Conservation (phyloP, 805 yeast genomes). For the Grigorovia jiainica region DNA sequence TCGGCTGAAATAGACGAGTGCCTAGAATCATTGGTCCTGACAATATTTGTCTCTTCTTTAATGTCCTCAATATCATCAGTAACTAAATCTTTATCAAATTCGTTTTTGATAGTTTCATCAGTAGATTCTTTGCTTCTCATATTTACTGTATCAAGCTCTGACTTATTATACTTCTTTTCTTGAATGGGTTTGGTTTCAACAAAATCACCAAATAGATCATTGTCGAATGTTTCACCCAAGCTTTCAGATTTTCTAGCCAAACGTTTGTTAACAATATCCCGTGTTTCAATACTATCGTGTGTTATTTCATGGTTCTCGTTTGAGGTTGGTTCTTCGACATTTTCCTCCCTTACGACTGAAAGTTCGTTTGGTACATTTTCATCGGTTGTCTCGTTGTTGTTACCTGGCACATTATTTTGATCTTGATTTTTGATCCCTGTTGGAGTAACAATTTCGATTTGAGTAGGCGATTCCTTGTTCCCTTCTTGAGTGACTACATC, state of each 20-base stretch:
- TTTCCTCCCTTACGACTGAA: not conserved
- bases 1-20: too few species aligned
- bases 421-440: too few species aligned
- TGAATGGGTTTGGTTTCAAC: slow-evolving; percentile 1
- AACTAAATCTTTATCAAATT: too few species aligned
- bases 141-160: not conserved
- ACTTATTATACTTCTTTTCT: not conserved
- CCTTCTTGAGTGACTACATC: too few species aligned
- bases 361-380: not conserved
- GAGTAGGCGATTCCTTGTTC: too few species aligned
- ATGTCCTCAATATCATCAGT: too few species aligned
- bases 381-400: not conserved
- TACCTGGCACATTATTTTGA: not conserved
- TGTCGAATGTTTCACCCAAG: slow-evolving; percentile 21
- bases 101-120: too few species aligned
- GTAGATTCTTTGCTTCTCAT: not conserved
- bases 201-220: slow-evolving; percentile 25
- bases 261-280: slow-evolving; percentile 4
- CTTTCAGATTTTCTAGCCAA: slow-evolving; percentile 1
- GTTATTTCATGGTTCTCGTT: not conserved
- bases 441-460: too few species aligned
- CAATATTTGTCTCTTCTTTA: too few species aligned
- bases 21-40: too few species aligned
- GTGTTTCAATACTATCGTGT: slow-evolving; percentile 3
- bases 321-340: not conserved